Evolutionary conservation across 2,329 filamentous ascomycete genomes (phyloP).

Genomic region (Mycosphaerella sp.): DNA sequence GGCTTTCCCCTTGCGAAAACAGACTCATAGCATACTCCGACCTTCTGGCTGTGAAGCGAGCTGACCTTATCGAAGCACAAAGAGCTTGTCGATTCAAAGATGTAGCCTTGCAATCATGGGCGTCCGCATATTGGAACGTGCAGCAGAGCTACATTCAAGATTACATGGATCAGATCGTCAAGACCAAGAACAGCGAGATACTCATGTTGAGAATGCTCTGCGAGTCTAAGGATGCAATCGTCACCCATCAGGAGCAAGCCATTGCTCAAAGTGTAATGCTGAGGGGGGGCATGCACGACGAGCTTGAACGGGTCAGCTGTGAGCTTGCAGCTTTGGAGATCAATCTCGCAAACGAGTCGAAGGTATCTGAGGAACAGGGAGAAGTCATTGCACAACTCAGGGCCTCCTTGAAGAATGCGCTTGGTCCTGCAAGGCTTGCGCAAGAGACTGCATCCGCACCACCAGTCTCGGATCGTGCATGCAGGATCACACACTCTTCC

Average conservation of each 20-base stretch:
- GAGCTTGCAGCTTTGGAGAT: conserved; percentile 15
- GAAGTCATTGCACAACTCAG: conserved; percentile 16
- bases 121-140: conserved; percentile 7
- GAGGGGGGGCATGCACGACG: conserved; percentile 20
- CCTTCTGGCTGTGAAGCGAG: conserved; percentile 7
- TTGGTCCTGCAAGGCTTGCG: conserved; percentile 1
- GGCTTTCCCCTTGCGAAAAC: conserved; percentile 7
- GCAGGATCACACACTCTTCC: conserved; percentile 8
- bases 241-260: conserved; percentile 23
- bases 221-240: conserved; percentile 24
- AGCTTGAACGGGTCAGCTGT: conserved; percentile 18
- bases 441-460: not conserved
- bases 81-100: conserved; percentile 11
- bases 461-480: not conserved
- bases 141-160: conserved; percentile 12
- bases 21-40: conserved; percentile 5
- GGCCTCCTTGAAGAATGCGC: conserved; percentile 11
- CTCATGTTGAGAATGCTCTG: conserved; percentile 19
- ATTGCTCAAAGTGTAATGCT: conserved; percentile 22
- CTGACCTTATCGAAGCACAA: conserved; percentile 5
- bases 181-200: conserved; percentile 18
- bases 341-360: conserved; percentile 12
- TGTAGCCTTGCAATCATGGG: conserved; percentile 4
- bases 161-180: conserved; percentile 14
- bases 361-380: conserved; percentile 17